A percentile compares a stretch with the other conserved stretches of the same genome.
phyloP scores from a whole-genome alignment of 2,329 filamentous ascomycete genomes.

The Trichoderma hamatum region DNA sequence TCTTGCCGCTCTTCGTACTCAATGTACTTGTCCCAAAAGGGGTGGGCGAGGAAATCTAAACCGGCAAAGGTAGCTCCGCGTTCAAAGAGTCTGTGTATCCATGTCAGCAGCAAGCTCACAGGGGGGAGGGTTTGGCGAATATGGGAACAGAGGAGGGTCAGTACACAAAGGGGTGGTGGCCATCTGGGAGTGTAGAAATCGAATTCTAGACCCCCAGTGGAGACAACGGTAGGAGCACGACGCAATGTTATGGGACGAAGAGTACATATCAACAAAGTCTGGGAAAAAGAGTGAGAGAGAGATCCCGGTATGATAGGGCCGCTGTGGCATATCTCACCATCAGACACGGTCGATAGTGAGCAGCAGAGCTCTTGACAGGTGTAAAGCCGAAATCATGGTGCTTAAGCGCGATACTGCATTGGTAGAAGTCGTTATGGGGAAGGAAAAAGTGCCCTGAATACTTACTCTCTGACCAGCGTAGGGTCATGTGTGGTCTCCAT shows the following conservation, averaged over 20 bases:
- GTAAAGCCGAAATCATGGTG: constrained; percentile 46
- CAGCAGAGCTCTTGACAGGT: constrained; percentile 43
- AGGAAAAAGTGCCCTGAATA: constrained; percentile 70
- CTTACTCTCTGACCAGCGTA: constrained; percentile 99
- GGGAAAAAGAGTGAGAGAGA: constrained; percentile 67
- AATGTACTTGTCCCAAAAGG: constrained; percentile 99
- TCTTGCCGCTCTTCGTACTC: constrained; percentile 94
- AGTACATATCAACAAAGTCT: constrained; percentile 58
- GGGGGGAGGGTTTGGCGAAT: constrained; percentile 36
- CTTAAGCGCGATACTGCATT: constrained; percentile 48
- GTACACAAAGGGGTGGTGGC: constrained; percentile 59
- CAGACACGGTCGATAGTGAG: constrained; percentile 44
- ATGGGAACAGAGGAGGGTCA: constrained; percentile 53
- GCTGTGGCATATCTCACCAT: constrained; percentile 74
- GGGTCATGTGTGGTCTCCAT: constrained; percentile 95
- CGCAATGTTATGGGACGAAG: constrained; percentile 45
- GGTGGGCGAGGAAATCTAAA: constrained; percentile 89
- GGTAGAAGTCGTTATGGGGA: constrained; percentile 63
- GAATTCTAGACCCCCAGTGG: constrained; percentile 44
- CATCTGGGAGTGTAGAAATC: constrained; percentile 46
- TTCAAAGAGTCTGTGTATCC: constrained; percentile 79
- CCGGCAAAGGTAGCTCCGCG: constrained; percentile 83
- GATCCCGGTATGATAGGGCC: constrained; percentile 59
- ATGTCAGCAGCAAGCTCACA: constrained; percentile 36
- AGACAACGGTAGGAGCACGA: constrained; percentile 43